Conservation (phyloP, 345 rosid species). For the Citrus maxima region DNA sequence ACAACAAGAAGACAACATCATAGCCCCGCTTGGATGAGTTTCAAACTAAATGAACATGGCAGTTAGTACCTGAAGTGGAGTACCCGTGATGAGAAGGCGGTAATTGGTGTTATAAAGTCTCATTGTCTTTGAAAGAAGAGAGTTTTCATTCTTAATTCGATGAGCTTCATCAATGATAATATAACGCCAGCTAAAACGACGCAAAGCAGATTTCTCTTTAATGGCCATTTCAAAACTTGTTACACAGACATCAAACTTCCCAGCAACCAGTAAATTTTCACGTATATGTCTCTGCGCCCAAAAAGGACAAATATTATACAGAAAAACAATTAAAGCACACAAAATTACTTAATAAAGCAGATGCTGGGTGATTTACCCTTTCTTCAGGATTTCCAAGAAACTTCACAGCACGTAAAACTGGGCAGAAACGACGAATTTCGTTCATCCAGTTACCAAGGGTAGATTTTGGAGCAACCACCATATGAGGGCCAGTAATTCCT, state of each 20-base stretch:
- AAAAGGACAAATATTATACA: background rate
- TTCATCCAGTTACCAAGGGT: constrained; percentile 99
- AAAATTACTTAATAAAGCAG: background rate
- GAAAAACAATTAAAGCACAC: background rate
- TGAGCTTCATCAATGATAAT: constrained; percentile 98
- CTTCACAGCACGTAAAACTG: constrained; percentile 85
- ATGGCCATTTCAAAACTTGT: constrained; percentile 99
- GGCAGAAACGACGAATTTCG: constrained; percentile 96
- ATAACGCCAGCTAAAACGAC: constrained; percentile 98
- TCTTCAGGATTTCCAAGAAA: constrained; percentile 99
- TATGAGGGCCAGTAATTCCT: constrained; percentile 97
- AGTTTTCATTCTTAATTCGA: constrained; percentile 92
- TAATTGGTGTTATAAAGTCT: constrained; percentile 84
- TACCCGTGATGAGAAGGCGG: constrained; percentile 93
- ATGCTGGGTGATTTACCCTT: constrained; percentile 51
- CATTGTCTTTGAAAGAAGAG: constrained; percentile 95
- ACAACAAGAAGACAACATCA: background rate
- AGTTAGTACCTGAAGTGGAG: constrained; percentile 91
- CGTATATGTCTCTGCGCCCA: constrained; percentile 79
- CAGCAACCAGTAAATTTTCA: constrained; percentile 86
- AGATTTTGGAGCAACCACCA: constrained; percentile 99
- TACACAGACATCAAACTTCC: constrained; percentile 97
- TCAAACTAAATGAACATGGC: background rate
- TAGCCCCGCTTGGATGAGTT: background rate
- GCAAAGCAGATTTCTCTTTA: constrained; percentile 85